Base-by-base conservation (phyloP, 495 filamentous ascomycete species). In the Margaritispora aquatica region DNA sequence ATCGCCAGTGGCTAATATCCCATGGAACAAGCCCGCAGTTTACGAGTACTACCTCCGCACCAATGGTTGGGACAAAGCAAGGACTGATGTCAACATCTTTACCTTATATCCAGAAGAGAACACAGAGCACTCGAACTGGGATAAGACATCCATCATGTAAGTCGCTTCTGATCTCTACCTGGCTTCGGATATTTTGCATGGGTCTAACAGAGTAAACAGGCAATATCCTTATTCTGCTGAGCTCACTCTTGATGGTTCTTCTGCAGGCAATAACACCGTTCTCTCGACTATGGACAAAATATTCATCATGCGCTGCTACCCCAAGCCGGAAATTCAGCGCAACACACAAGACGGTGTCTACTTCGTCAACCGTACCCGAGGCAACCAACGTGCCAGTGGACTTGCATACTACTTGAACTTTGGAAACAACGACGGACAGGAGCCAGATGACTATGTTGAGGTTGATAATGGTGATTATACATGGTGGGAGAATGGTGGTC, bases 81-180 rank as follows among this genome's bases (percentile, higher is more conserved):
- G 46, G 44, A 57, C 60, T 9, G 63, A 66, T 23, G 11, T 15
- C 17, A 66, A 66, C 47, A 49, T 63, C 27, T 61, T 66, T 48
- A 27, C 22, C n/a, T n/a, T n/a, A 11, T 26, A 21, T 5, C 26
- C 34, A 15, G 55, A 52, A 27, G 63, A 26, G 26, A 47, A 54
- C 22, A 57, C 49, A 8, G 17, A 51, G 8, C 19, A 57, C 36
- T 50, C 63, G 7, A 29, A 17, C 11, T 65, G 54, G 29, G 63
- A 65, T 36, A 27, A 17, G 10, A 38, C 46, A n/a, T 65, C 63
- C n/a, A 65, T 65, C 55, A 65, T 65, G 58, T 53, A 58, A 51
- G 55, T 21, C 17, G 31, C 29, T 15, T n/a, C 23, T 55, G 34
- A 17, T 3, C 51, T 54, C 20, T 19, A 34, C 29, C 31, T 24